Conservation (phyloP, 2,329 filamentous ascomycete genomes). For the Fusarium chuoi region DNA sequence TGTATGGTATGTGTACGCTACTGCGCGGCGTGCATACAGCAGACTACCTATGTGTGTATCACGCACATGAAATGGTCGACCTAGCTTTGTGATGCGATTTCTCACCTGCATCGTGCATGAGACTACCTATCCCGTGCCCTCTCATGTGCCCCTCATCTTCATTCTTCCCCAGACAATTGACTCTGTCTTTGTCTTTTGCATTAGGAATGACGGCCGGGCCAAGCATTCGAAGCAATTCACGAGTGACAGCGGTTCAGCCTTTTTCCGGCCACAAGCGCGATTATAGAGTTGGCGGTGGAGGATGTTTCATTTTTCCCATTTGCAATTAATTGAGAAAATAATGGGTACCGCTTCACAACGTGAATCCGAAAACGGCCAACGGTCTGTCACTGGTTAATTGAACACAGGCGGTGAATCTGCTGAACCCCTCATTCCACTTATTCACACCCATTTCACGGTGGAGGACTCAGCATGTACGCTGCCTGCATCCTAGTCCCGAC, state of each 20-base stretch:
- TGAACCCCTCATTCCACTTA: slow-evolving; percentile 29
- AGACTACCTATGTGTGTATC: slow-evolving; percentile 7
- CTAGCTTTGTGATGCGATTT: slow-evolving; percentile 19
- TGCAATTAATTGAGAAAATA: slow-evolving; percentile 5
- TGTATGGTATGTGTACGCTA: slow-evolving; percentile 5
- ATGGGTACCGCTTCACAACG: slow-evolving; percentile 4
- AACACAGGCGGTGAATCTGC: slow-evolving; percentile 25
- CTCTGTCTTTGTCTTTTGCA: background rate
- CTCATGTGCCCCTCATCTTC: slow-evolving; percentile 4
- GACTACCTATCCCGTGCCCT: slow-evolving; percentile 18
- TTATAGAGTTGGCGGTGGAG: slow-evolving; percentile 10
- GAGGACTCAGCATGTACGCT: background rate
- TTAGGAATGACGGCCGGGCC: slow-evolving; percentile 22
- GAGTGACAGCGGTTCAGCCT: background rate
- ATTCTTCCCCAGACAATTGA: slow-evolving; percentile 6
- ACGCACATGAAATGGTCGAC: slow-evolving; percentile 25
- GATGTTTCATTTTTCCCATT: slow-evolving; percentile 11
- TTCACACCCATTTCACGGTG: slow-evolving; percentile 15
- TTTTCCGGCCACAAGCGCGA: slow-evolving; percentile 8
- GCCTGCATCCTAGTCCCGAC: slow-evolving; percentile 6
- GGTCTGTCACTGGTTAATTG: slow-evolving; percentile 9
- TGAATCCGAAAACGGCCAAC: slow-evolving; percentile 15
- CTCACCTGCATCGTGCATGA: slow-evolving; percentile 37
- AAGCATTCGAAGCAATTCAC: slow-evolving; percentile 17
- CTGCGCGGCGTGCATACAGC: slow-evolving; percentile 15